These are phyloP conservation scores for Crithidia mellificae DNA, from an alignment of 208 protist species.

Conservation along the genomic window DNA sequence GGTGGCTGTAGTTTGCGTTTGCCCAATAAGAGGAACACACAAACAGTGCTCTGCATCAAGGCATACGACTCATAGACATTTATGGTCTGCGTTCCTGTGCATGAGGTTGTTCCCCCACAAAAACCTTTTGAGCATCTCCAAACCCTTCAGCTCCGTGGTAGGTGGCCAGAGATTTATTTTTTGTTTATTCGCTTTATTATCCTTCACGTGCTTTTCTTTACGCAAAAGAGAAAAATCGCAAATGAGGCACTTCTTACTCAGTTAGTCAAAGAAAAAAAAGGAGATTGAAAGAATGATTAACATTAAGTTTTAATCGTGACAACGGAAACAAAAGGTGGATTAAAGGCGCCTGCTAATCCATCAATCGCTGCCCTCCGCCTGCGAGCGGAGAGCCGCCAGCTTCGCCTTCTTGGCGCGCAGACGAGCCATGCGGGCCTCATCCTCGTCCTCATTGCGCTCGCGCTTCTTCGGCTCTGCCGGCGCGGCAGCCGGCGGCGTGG, in stretches of 20 bases:
- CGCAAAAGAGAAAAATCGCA: neutral
- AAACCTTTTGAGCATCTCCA: too few species aligned
- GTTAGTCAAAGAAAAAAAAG: neutral
- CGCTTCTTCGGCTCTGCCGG: conserved; percentile 30
- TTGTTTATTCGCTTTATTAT: too few species aligned
- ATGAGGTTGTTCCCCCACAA: too few species aligned
- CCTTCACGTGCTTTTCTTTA: too few species aligned
- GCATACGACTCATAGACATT: too few species aligned
- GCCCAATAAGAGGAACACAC: too few species aligned
- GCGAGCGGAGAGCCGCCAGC: conserved; percentile 51
- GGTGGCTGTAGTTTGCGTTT: too few species aligned
- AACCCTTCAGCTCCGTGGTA: too few species aligned
- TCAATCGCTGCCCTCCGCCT: conserved; percentile 33
- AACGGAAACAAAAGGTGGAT: neutral
- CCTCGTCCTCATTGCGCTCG: conserved; percentile 31
- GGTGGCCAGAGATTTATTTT: too few species aligned
- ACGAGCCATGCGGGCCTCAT: conserved; percentile 48
- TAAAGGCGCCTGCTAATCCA: neutral
- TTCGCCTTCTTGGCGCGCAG: conserved; percentile 72
- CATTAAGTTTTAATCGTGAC: neutral
- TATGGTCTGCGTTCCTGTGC: too few species aligned
- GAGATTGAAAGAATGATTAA: neutral
- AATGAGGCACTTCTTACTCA: neutral
- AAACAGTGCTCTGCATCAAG: too few species aligned
- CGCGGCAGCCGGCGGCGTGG: conserved; percentile 1